Conservation (phyloP, 1,284 basidiomycete species). For the Exobasidium rhododendri region DNA sequence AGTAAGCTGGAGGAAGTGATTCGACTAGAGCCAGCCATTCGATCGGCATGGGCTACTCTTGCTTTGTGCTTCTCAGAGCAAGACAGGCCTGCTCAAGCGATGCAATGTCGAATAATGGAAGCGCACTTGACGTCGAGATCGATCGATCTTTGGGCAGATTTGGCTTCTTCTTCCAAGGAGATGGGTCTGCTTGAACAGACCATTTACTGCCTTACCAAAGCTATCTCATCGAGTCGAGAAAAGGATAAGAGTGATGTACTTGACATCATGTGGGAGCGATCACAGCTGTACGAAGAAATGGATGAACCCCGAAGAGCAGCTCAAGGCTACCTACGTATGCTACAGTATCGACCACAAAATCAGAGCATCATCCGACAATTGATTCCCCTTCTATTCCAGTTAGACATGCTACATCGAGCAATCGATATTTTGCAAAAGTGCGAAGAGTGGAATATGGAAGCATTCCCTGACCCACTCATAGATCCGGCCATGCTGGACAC, state of each 20-base stretch:
- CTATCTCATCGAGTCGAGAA: constrained; percentile 59
- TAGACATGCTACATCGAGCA: constrained; percentile 66
- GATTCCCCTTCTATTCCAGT: constrained; percentile 71
- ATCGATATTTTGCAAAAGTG: constrained; percentile 67
- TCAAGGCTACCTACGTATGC: constrained; percentile 70
- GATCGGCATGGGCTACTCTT: constrained; percentile 79
- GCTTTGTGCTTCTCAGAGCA: constrained; percentile 73
- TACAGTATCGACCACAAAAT: constrained; percentile 76
- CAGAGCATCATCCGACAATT: constrained; percentile 75
- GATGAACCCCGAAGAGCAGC: constrained; percentile 73
- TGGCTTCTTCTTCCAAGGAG: constrained; percentile 63
- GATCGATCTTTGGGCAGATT: constrained; percentile 78
- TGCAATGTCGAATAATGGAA: constrained; percentile 82
- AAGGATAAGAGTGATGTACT: constrained; percentile 72
- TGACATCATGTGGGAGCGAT: constrained; percentile 85
- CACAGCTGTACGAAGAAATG: constrained; percentile 72
- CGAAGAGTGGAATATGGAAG: constrained; percentile 57
- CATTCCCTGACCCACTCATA: constrained; percentile 42
- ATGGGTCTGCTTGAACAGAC: constrained; percentile 76
- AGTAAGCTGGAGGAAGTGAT: constrained; percentile 85
- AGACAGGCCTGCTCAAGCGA: constrained; percentile 67
- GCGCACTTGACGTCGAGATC: constrained; percentile 77
- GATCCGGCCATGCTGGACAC: constrained; percentile 7
- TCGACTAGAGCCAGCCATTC: constrained; percentile 81
- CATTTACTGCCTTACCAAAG: constrained; percentile 84